These are phyloP conservation scores for Entomortierella chlamydospora DNA, from an alignment of 192 early-diverging fungal species.

Conservation along the genomic window DNA sequence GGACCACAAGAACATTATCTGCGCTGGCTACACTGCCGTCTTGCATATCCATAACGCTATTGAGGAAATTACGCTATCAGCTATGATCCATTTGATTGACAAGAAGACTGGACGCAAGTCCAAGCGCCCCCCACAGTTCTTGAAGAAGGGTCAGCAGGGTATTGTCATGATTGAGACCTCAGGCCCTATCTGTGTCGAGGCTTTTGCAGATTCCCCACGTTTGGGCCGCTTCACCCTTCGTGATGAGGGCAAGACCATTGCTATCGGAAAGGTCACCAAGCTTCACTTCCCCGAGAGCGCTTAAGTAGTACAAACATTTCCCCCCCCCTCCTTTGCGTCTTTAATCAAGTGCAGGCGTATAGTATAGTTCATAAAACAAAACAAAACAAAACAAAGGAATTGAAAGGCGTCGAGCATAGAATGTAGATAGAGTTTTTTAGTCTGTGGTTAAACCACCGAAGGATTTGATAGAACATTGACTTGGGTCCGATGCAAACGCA, in stretches of 20 bases:
- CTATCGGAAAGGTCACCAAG: slow-evolving; percentile 95
- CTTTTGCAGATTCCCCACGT: slow-evolving; percentile 87
- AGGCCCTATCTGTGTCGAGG: slow-evolving; percentile 87
- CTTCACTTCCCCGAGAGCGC: slow-evolving; percentile 48
- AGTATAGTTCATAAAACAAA: neutral
- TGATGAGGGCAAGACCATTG: slow-evolving; percentile 96
- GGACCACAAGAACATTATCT: slow-evolving; percentile 96
- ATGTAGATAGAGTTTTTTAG: no score
- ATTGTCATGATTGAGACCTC: slow-evolving; percentile 87
- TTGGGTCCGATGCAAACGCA: no score
- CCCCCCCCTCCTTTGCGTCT: neutral
- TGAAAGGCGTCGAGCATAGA: neutral
- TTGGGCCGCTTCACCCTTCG: slow-evolving; percentile 98
- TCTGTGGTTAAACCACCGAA: no score
- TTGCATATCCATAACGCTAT: slow-evolving; percentile 90
- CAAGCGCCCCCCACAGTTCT: slow-evolving; percentile 90
- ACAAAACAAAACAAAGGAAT: neutral
- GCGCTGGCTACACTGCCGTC: slow-evolving; percentile 94
- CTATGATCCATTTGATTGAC: slow-evolving; percentile 91
- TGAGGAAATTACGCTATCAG: slow-evolving; percentile 88
- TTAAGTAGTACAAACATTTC: slow-evolving; percentile 11
- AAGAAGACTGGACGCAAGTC: slow-evolving; percentile 92
- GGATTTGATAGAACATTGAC: no score
- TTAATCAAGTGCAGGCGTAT: neutral
- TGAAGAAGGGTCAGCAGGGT: slow-evolving; percentile 91